Evolutionary conservation across 23 red algal genomes (phyloP).

Genomic region (Cyanidiococcus yangmingshanensis): DNA sequence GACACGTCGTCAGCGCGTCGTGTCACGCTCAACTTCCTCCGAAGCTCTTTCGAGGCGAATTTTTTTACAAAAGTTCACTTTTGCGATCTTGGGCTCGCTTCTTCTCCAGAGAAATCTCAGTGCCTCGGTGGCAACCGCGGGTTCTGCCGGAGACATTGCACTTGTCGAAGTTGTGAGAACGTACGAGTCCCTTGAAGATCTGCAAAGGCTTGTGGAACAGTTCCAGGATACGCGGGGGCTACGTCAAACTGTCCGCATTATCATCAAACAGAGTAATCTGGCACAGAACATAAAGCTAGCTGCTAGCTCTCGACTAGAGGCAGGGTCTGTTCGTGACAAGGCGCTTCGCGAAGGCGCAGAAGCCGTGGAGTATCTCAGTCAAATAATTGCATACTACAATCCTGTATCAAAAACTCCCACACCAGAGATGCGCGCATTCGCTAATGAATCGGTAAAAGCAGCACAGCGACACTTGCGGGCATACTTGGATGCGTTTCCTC

Average conservation of each 20-base stretch:
- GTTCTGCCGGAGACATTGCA: background rate
- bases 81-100: background rate
- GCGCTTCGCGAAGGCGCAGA: background rate
- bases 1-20: too few relatives aligned
- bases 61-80: background rate
- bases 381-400: background rate
- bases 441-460: background rate
- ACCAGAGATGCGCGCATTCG: background rate
- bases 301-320: background rate
- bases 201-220: background rate
- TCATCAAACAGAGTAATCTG: background rate
- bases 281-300: background rate
- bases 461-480: background rate
- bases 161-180: background rate
- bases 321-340: background rate
- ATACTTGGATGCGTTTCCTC: slow-evolving; percentile 7
- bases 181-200: background rate
- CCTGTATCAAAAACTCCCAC: background rate
- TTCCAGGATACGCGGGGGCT: background rate
- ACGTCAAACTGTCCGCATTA: background rate
- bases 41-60: background rate
- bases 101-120: background rate
- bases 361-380: slow-evolving; percentile 4
- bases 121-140: background rate
- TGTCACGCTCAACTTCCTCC: too few relatives aligned